Conservation (phyloP, 768 basidiomycete species). For the Lepiota subincarnata region DNA sequence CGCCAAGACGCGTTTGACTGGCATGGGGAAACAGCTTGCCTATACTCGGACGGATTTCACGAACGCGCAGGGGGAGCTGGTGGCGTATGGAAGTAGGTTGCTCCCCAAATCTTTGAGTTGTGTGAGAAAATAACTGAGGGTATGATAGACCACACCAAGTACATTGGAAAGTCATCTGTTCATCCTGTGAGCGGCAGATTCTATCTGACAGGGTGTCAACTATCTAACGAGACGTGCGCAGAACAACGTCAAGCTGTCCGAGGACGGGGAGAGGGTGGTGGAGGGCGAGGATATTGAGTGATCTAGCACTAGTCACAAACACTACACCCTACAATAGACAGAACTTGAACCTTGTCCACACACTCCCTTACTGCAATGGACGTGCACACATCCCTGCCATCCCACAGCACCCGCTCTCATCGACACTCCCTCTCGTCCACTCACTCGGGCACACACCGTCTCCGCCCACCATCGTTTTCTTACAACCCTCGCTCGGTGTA, state of each 20-base stretch:
- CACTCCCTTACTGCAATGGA: conserved; percentile 25
- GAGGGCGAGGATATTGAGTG: conserved; percentile 56
- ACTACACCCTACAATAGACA: background rate
- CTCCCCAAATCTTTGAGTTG: background rate
- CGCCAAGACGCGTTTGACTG: conserved; percentile 61
- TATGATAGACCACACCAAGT: conserved; percentile 75
- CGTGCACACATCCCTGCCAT: conserved; percentile 36
- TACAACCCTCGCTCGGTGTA: conserved; percentile 23
- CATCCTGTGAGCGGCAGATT: conserved; percentile 31
- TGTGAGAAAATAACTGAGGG: background rate
- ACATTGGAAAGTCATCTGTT: conserved; percentile 65
- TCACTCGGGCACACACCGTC: conserved; percentile 14
- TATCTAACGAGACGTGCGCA: conserved; percentile 22
- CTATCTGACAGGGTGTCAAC: background rate
- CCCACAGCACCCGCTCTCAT: conserved; percentile 17
- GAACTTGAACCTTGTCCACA: background rate
- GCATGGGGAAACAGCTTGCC: conserved; percentile 75
- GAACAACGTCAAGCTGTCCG: conserved; percentile 76
- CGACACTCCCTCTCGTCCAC: background rate
- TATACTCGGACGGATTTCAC: conserved; percentile 81
- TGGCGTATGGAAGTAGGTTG: conserved; percentile 76
- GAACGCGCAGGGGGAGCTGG: conserved; percentile 56
- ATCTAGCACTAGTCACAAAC: background rate
- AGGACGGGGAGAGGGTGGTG: conserved; percentile 68
- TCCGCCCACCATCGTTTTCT: conserved; percentile 27